A percentile compares a stretch with the other conserved stretches of the same genome.
phyloP scores from a whole-genome alignment of 2,329 filamentous ascomycete genomes.

The Cladophialophora exuberans region DNA sequence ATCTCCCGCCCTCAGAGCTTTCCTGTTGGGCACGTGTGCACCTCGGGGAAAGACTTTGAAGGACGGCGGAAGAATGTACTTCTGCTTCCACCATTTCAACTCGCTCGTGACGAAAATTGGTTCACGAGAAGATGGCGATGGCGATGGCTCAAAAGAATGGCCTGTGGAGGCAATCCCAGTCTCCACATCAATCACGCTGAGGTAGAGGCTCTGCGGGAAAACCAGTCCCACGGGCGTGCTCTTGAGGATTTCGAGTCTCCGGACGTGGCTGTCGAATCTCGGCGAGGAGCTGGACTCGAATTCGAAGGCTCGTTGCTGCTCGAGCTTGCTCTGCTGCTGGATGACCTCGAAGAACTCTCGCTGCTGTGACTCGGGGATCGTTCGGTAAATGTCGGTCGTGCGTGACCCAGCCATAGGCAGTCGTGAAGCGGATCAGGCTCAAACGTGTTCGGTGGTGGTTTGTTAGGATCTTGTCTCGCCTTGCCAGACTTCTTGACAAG shows the following conservation, averaged over 20 bases:
- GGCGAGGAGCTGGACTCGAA: not conserved
- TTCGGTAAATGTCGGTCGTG: slow-evolving; percentile 21
- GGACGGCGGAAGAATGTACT: slow-evolving; percentile 20
- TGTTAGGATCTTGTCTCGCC: slow-evolving; percentile 15
- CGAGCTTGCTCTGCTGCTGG: slow-evolving; percentile 2
- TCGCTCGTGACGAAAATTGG: slow-evolving; percentile 17
- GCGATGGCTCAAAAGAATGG: not conserved
- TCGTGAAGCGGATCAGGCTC: slow-evolving; percentile 17
- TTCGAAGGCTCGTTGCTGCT: slow-evolving; percentile 8
- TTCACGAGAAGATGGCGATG: not conserved
- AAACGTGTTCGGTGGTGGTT: slow-evolving; percentile 5
- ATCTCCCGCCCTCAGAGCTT: too few species aligned
- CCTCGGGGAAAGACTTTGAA: slow-evolving; percentile 14
- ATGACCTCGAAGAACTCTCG: slow-evolving; percentile 16
- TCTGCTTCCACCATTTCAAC: slow-evolving; percentile 29
- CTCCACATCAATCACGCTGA: slow-evolving; percentile 21
- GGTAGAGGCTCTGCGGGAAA: slow-evolving; percentile 30
- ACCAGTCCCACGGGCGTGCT: slow-evolving; percentile 30
- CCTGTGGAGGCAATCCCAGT: slow-evolving; percentile 3
- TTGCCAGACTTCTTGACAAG: slow-evolving; percentile 22
- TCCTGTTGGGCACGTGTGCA: not conserved
- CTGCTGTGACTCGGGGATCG: slow-evolving; percentile 27
- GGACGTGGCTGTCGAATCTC: slow-evolving; percentile 13
- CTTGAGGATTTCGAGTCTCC: slow-evolving; percentile 30
- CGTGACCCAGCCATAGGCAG: slow-evolving; percentile 27